A percentile compares a stretch with the other conserved stretches of the same genome.
Conservation (phyloP, 2,329 filamentous ascomycete genomes). For the Penicillium sp. region DNA sequence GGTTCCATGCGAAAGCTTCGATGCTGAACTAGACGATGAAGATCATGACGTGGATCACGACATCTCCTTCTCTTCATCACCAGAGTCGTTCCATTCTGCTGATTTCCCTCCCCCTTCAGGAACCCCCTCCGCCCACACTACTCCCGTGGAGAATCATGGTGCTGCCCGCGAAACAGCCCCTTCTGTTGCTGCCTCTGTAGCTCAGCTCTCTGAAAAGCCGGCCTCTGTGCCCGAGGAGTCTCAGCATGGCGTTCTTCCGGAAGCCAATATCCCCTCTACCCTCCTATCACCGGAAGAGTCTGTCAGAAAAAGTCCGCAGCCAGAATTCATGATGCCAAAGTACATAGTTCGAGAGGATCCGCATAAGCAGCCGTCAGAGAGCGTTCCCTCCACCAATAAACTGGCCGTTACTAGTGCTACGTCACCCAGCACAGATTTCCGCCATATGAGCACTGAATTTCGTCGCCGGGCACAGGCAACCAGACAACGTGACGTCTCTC, state of each 20-base stretch:
- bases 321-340: not conserved
- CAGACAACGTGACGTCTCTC: constrained; percentile 62
- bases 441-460: constrained; percentile 38
- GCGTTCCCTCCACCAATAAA: constrained; percentile 1
- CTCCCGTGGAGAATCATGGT: constrained; percentile 20
- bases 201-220: not conserved
- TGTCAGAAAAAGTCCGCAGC: not conserved
- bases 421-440: constrained; percentile 25
- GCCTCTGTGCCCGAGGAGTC: not conserved
- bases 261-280: not conserved
- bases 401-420: constrained; percentile 32
- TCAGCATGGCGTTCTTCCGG: too few relatives aligned
- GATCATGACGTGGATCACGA: constrained; percentile 2
- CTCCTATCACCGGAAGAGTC: not conserved
- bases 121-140: constrained; percentile 21
- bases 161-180: not conserved
- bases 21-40: constrained; percentile 25
- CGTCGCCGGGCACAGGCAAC: constrained; percentile 59
- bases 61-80: constrained; percentile 37
- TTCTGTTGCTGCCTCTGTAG: constrained; percentile 1
- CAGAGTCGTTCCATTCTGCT: constrained; percentile 48
- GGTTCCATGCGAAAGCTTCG: not conserved
- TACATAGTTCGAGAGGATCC: constrained; percentile 4
- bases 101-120: constrained; percentile 26
- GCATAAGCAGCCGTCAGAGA: constrained; percentile 4